Conservation (phyloP, 345 rosid species). For the Arabidopsis arenosa region DNA sequence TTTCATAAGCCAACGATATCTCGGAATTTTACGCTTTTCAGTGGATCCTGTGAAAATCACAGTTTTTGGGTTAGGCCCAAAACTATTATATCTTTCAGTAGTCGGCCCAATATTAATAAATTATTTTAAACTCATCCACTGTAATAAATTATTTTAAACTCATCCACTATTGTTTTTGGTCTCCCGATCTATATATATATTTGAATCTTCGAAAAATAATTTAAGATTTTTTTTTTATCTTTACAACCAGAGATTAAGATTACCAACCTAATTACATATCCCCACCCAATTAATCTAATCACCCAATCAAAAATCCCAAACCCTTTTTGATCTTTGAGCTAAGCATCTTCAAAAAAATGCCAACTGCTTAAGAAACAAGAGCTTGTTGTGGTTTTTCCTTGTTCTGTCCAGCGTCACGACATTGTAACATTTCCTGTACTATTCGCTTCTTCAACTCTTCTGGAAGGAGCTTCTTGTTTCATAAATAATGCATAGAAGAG, state of each 20-base stretch:
- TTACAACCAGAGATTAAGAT: constrained; percentile 39
- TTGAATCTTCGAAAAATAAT: not conserved
- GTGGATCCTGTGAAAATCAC: not conserved
- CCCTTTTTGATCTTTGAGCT: constrained; percentile 26
- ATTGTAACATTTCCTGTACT: constrained; percentile 38
- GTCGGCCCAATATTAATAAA: too few species aligned
- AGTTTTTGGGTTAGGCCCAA: constrained; percentile 25
- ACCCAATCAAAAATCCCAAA: constrained; percentile 28
- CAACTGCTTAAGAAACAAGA: not conserved
- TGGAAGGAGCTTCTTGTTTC: constrained; percentile 40
- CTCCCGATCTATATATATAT: not conserved
- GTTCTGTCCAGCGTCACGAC: constrained; percentile 23
- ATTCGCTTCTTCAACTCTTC: constrained; percentile 16
- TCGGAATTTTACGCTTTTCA: too few species aligned
- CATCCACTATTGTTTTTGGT: not conserved
- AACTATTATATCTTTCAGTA: not conserved
- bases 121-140: too few species aligned
- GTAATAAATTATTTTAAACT: too few species aligned
- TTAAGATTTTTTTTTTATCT: constrained; percentile 11
- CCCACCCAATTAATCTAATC: constrained; percentile 36
- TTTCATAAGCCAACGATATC: not conserved
- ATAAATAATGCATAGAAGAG: constrained; percentile 42
- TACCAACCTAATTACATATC: constrained; percentile 34
- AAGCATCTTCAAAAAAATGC: constrained; percentile 18
- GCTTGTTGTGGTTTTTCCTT: constrained; percentile 21